phyloP scores from a whole-genome alignment of 108 stramenopile species.

The Nannochloropsis salina region DNA sequence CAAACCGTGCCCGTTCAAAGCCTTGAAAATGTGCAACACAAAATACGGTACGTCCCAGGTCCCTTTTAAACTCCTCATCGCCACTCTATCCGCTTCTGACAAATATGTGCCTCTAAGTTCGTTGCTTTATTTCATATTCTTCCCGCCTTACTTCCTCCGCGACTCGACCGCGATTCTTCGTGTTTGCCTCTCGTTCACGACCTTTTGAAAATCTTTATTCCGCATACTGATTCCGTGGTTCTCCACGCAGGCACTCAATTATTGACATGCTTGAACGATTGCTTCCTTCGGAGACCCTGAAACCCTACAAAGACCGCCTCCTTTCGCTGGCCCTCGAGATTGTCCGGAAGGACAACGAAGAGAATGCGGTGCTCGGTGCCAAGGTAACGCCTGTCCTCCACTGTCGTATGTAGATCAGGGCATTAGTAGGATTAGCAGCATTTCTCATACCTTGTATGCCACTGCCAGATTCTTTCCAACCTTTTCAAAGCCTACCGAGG shows the following conservation, averaged over 20 bases:
- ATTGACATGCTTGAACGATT: constrained; percentile 64
- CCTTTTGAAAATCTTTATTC: background rate
- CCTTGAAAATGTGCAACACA: constrained; percentile 24
- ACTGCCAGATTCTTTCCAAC: constrained; percentile 66
- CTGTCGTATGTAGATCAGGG: constrained; percentile 28
- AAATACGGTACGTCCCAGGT: constrained; percentile 38
- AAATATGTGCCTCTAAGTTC: too few relatives aligned
- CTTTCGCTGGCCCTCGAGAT: constrained; percentile 59
- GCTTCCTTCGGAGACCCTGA: constrained; percentile 63
- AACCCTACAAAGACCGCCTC: constrained; percentile 63
- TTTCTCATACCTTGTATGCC: background rate
- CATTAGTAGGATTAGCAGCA: too few relatives aligned
- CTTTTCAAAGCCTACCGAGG: constrained; percentile 66
- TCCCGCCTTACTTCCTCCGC: too few relatives aligned
- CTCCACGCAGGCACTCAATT: constrained; percentile 56
- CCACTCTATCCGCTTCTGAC: background rate
- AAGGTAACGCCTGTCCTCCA: background rate
- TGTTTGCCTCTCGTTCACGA: background rate
- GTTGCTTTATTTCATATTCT: too few relatives aligned
- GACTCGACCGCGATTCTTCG: background rate
- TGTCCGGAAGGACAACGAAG: constrained; percentile 66
- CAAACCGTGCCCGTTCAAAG: constrained; percentile 20
- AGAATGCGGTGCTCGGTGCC: constrained; percentile 55
- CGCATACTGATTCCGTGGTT: too few relatives aligned
- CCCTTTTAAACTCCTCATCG: background rate